phyloP scores from a whole-genome alignment of 371 early-diverging fungal species.

The Syncephalastrum monosporum region DNA sequence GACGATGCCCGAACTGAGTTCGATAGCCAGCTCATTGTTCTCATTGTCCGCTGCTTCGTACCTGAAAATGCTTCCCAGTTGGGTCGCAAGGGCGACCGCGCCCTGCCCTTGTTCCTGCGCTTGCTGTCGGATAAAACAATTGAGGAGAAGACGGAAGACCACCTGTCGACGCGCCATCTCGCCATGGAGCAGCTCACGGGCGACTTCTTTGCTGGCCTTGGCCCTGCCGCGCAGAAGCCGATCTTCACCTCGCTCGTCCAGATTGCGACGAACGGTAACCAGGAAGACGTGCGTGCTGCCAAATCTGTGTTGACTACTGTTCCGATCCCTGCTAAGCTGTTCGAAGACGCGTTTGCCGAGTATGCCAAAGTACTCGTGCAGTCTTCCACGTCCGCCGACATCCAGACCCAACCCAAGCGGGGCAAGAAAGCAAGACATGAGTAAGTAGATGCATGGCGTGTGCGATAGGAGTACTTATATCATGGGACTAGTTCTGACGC shows the following conservation, averaged over 20 bases:
- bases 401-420: conserved; percentile 13
- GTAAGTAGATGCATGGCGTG: neutral
- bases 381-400: conserved; percentile 3
- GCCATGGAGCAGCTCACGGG: conserved; percentile 60
- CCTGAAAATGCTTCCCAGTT: conserved; percentile 50
- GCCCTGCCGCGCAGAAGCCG: conserved; percentile 42
- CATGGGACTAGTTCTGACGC: neutral
- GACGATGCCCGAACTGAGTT: conserved; percentile 29
- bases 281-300: conserved; percentile 56
- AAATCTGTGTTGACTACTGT: conserved; percentile 59
- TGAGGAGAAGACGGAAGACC: conserved; percentile 49
- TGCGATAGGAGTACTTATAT: neutral
- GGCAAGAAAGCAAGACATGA: conserved; percentile 33
- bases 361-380: conserved; percentile 17
- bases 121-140: conserved; percentile 38
- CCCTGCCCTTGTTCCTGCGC: conserved; percentile 48
- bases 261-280: conserved; percentile 62
- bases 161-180: conserved; percentile 53
- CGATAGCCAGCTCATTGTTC: conserved; percentile 41
- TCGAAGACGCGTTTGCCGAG: conserved; percentile 23
- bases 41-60: conserved; percentile 65
- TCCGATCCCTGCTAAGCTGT: conserved; percentile 51
- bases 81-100: conserved; percentile 50
- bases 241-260: conserved; percentile 65
- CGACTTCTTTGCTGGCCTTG: conserved; percentile 53